A percentile compares a stretch with the other conserved stretches of the same genome.
Conservation (phyloP, 371 early-diverging fungal species). For the Paraphysoderma sedebokerense region DNA sequence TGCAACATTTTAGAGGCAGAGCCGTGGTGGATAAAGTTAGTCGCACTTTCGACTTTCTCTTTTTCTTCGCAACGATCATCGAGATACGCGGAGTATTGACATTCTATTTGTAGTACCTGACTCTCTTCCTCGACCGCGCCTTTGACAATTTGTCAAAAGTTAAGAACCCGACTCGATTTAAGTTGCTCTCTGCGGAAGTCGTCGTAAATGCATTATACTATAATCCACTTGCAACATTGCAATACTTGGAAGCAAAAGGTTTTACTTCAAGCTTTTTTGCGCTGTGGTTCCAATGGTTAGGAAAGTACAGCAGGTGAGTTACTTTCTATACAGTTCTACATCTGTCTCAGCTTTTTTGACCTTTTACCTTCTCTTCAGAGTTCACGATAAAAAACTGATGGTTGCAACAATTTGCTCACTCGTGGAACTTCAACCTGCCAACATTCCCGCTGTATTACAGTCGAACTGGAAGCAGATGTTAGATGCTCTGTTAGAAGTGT, state of each 20-base stretch:
- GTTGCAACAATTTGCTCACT: slow-evolving; percentile 60
- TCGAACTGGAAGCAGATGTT: slow-evolving; percentile 52
- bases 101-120: slow-evolving; percentile 16
- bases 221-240: slow-evolving; percentile 54
- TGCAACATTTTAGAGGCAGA: slow-evolving; percentile 56
- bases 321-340: not conserved
- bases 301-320: slow-evolving; percentile 34
- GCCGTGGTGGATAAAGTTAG: slow-evolving; percentile 15
- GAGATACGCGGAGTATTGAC: not conserved
- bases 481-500: slow-evolving; percentile 41
- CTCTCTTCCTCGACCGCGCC: slow-evolving; percentile 42
- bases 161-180: slow-evolving; percentile 33
- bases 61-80: not conserved
- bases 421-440: slow-evolving; percentile 41
- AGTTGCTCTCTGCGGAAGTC: slow-evolving; percentile 39
- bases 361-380: slow-evolving; percentile 35
- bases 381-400: slow-evolving; percentile 81
- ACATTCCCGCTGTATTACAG: slow-evolving; percentile 50
- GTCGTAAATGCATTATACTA: slow-evolving; percentile 69
- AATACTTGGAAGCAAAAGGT: slow-evolving; percentile 49
- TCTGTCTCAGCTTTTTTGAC: no score
- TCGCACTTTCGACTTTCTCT: not conserved
- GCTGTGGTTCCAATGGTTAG: slow-evolving; percentile 52
- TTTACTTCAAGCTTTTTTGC: slow-evolving; percentile 63
- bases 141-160: slow-evolving; percentile 36